These are phyloP conservation scores for Stentor roeselii DNA, from an alignment of 73 alveolate species.

Conservation along the genomic window DNA sequence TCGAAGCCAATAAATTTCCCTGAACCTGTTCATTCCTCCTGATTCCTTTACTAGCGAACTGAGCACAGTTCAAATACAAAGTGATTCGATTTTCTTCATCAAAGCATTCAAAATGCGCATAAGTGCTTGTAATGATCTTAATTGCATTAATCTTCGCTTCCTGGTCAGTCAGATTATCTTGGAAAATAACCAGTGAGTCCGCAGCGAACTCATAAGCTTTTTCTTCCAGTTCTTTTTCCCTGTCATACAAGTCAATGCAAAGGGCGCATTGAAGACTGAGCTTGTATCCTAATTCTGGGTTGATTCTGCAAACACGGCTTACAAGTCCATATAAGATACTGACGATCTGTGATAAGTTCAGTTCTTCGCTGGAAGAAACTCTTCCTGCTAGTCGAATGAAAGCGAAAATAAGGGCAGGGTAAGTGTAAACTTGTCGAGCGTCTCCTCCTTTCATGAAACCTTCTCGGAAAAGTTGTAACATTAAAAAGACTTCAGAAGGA, in stretches of 20 bases:
- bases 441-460: conserved; percentile 84
- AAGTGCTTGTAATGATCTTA: conserved; percentile 44
- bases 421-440: conserved; percentile 75
- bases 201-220: conserved; percentile 59
- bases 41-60: conserved; percentile 50
- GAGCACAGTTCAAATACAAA: conserved; percentile 46
- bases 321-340: neutral
- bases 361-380: neutral
- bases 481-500: conserved; percentile 59
- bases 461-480: conserved; percentile 65
- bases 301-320: neutral
- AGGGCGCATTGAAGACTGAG: neutral
- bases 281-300: neutral
- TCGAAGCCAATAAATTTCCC: neutral
- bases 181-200: conserved; percentile 49
- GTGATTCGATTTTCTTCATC: conserved; percentile 58
- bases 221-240: conserved; percentile 45
- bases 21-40: conserved; percentile 33
- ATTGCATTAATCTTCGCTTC: conserved; percentile 56
- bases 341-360: neutral
- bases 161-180: conserved; percentile 62
- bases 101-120: conserved; percentile 38
- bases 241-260: neutral
- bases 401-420: conserved; percentile 83
- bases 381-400: conserved; percentile 12